Evolutionary conservation across 257 asterid species (phyloP), one percentile per base, ranked within the genome.

Genomic region (Salvia hispanica): DNA sequence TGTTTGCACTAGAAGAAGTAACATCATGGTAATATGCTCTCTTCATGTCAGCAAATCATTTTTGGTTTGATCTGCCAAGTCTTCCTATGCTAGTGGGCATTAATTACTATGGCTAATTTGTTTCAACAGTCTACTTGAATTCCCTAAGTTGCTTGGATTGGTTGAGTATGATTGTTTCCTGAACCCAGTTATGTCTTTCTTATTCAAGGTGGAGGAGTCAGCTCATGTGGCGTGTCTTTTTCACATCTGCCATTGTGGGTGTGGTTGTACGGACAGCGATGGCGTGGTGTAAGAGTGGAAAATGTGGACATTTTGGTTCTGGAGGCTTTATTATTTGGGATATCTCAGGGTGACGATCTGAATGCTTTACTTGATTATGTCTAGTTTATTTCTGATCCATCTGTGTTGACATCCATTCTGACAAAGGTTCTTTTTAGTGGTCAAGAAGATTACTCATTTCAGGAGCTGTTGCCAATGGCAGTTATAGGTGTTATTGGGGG

Each of bases 251-350:
- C 64, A 85, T 94, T 79, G 97, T 91, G 76, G 99, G 90, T 73
- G 95, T 94, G 81, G 97, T 94, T 70, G 90, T 94, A 53, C 96
- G 99, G 74, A 82, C 88, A 9, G 88, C 97, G 66, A 94, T 94
- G 97, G 97, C 95, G 18, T 91, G 96, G 99, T 94, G 99, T 73
- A 88, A 71, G 79, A 86, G 96, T 80, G 99, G 96, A 69, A 88
- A 94, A 58, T 94, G 99, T 78, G 99, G 99, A 52, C 99, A 91
- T 84, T 94, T 94, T 81, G 99, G 99, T 43, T 82, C 89, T 64
- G 99, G 99, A 57, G 99, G 99, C 76, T 91, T 94, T 77, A 94
- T 94, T 48, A 94, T 94, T 75, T 94, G 97, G 97, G 99, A 94
- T 67, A 67, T 88, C 78, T 91, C 97, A 25, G 99, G 83, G 97